Conservation (phyloP, 1,284 basidiomycete species). For the Spongiforma sp. region DNA sequence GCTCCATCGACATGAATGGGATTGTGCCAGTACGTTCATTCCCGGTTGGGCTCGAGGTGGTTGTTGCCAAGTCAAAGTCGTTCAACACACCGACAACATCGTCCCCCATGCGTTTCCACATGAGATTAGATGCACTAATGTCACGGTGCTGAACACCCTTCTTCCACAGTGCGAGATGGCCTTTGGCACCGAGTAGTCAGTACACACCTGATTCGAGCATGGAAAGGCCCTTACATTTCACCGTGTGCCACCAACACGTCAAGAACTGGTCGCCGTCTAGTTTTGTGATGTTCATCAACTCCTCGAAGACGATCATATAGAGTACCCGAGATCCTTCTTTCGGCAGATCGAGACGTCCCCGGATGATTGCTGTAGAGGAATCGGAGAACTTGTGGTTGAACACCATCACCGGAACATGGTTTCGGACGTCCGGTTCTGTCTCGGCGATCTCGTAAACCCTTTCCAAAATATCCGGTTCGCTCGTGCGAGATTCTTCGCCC, state of each 20-base stretch:
- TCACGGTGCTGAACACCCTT: background rate
- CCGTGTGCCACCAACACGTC: constrained; percentile 7
- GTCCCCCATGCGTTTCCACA: background rate
- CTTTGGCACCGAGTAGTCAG: background rate
- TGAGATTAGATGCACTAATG: background rate
- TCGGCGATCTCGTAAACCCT: constrained; percentile 14
- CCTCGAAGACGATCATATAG: constrained; percentile 17
- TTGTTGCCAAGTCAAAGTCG: background rate
- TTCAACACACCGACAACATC: background rate
- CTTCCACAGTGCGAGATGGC: background rate
- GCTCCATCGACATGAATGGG: background rate
- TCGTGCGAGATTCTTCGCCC: constrained; percentile 18
- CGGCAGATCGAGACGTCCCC: background rate
- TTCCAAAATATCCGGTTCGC: constrained; percentile 23
- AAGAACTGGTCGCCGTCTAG: constrained; percentile 10
- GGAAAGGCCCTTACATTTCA: constrained; percentile 5
- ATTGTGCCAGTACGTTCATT: background rate
- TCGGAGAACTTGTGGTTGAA: constrained; percentile 8
- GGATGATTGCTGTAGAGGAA: constrained; percentile 5
- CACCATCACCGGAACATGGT: constrained; percentile 25
- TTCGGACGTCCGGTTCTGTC: constrained; percentile 5
- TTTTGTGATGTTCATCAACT: constrained; percentile 13
- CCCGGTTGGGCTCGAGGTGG: background rate
- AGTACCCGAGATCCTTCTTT: background rate
- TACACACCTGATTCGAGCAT: background rate